These are phyloP conservation scores for Solanum medicagineum DNA, from an alignment of 257 asterid genomes.

Conservation along the genomic window DNA sequence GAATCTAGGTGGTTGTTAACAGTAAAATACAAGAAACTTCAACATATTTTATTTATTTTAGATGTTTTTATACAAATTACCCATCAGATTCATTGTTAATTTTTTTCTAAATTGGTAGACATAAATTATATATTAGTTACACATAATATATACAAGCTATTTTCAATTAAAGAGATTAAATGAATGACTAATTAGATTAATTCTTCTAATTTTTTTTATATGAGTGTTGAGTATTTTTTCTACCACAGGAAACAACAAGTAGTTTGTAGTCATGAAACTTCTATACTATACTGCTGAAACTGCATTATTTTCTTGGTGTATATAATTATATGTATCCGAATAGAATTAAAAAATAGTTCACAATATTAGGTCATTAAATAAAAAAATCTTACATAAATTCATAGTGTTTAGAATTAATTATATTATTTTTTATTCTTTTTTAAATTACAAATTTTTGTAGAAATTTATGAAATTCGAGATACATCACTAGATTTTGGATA, in stretches of 20 bases:
- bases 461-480: no score
- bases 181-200: not conserved
- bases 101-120: no score
- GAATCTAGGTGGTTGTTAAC: not conserved
- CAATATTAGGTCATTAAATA: not conserved
- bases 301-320: not conserved
- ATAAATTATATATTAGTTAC: no score
- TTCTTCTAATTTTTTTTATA: no score
- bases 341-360: not conserved
- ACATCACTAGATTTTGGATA: no score
- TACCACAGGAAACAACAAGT: not conserved
- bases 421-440: no score
- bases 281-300: not conserved
- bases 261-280: not conserved
- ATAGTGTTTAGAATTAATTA: no score
- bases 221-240: not conserved
- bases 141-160: no score
- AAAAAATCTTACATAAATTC: no score
- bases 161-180: no score
- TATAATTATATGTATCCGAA: not conserved
- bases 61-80: not conserved
- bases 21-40: not conserved
- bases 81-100: no score
- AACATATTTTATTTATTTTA: not conserved
- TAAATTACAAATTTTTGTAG: no score